Conservation (phyloP, 192 early-diverging fungal species). For the Linnemannia elongata region DNA sequence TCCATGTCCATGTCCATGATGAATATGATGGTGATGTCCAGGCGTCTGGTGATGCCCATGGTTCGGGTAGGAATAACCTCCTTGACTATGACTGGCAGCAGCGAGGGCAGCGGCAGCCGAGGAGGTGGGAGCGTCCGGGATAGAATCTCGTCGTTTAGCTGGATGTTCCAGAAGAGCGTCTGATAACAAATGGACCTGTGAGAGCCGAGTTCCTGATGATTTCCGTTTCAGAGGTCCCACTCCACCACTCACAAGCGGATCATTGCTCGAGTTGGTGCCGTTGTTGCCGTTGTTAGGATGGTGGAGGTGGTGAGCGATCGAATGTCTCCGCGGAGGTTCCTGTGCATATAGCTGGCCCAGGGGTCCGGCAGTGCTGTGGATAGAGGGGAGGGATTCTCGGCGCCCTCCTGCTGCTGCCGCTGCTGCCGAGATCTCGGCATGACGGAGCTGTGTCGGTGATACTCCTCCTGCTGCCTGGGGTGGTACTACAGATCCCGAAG, state of each 20-base stretch:
- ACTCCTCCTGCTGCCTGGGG: background rate
- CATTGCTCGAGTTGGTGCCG: no score
- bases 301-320: constrained; percentile 28
- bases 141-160: constrained; percentile 56
- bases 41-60: constrained; percentile 21
- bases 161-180: constrained; percentile 35
- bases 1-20: constrained; percentile 28
- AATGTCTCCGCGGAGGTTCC: constrained; percentile 42
- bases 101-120: background rate
- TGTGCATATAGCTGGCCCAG: constrained; percentile 48
- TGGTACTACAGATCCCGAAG: background rate
- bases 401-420: constrained; percentile 15
- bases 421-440: background rate
- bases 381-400: constrained; percentile 51
- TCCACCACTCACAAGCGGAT: background rate
- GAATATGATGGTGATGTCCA: constrained; percentile 18
- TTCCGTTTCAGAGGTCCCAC: constrained; percentile 41
- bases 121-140: constrained; percentile 46
- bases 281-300: background rate
- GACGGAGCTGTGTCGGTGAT: constrained; percentile 24
- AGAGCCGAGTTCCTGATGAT: constrained; percentile 37
- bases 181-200: constrained; percentile 33
- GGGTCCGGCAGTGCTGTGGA: constrained; percentile 46
- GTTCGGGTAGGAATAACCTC: constrained; percentile 14
- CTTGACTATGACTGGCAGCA: background rate